Evolutionary conservation across 768 basidiomycete species (phyloP).

Genomic region (Trametes cinnabarina): DNA sequence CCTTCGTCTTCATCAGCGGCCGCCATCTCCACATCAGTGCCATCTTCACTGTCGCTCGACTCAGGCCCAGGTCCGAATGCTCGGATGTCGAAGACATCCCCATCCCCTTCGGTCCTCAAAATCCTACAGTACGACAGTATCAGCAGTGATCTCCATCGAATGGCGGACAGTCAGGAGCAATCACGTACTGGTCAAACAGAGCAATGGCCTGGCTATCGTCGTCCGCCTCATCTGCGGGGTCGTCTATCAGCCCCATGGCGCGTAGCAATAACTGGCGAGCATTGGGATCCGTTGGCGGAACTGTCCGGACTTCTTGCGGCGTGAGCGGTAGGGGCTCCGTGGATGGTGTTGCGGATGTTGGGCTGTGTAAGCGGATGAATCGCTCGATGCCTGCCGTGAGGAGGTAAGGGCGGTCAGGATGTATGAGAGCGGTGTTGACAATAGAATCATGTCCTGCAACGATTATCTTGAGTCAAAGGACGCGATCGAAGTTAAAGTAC

Average conservation of each 20-base stretch:
- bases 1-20: background rate
- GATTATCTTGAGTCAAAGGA: background rate
- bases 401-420: slow-evolving; percentile 65
- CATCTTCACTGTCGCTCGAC: slow-evolving; percentile 26
- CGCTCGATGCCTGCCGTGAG: slow-evolving; percentile 75
- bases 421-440: slow-evolving; percentile 70
- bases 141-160: slow-evolving; percentile 7
- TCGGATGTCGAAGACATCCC: slow-evolving; percentile 53
- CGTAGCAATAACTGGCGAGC: slow-evolving; percentile 40
- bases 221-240: slow-evolving; percentile 29
- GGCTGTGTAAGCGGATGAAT: slow-evolving; percentile 65
- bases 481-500: background rate
- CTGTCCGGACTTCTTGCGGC: slow-evolving; percentile 44
- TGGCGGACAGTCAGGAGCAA: background rate
- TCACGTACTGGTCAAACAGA: slow-evolving; percentile 72
- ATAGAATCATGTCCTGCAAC: slow-evolving; percentile 68
- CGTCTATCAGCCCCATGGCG: slow-evolving; percentile 34
- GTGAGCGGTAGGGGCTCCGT: slow-evolving; percentile 45
- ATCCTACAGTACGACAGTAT: slow-evolving; percentile 41
- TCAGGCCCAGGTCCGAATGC: slow-evolving; percentile 21
- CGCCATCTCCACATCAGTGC: slow-evolving; percentile 16
- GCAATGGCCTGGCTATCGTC: slow-evolving; percentile 53
- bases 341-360: slow-evolving; percentile 52
- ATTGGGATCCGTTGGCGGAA: slow-evolving; percentile 36
- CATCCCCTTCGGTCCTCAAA: slow-evolving; percentile 52